Conservation (phyloP, 2,329 filamentous ascomycete species). For the Pseudogymnoascus sp. region DNA sequence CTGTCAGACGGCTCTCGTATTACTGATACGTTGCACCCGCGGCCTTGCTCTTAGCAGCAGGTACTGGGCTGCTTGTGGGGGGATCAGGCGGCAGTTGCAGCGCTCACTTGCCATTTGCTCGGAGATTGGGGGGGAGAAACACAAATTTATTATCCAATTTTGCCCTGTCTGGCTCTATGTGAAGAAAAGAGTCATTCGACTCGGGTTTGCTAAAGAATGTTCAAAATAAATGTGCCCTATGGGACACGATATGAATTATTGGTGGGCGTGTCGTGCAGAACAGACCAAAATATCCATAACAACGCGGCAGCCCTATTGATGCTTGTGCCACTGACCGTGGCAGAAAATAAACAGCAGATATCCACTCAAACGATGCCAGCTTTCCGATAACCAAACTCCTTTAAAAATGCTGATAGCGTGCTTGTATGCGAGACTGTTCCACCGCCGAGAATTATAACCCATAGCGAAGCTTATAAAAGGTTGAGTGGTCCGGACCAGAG, state of each 20-base stretch:
- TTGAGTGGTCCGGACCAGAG: background rate
- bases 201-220: constrained; percentile 1
- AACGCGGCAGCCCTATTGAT: background rate
- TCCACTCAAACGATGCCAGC: background rate
- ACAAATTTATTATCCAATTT: constrained; percentile 1
- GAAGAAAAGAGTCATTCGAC: background rate
- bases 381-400: constrained; percentile 2
- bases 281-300: background rate
- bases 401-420: background rate
- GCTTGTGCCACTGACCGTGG: background rate
- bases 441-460: background rate
- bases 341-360: background rate
- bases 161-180: background rate
- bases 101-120: background rate
- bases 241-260: background rate
- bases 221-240: background rate
- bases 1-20: background rate
- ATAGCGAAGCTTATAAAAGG: background rate
- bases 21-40: constrained; percentile 1
- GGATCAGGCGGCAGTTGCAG: background rate
- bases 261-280: background rate
- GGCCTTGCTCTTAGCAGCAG: background rate
- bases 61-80: background rate
- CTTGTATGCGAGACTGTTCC: background rate
- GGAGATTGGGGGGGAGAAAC: background rate